Evolutionary conservation across 2,329 filamentous ascomycete species (phyloP).

Genomic region (Tolypocladium nubicola): DNA sequence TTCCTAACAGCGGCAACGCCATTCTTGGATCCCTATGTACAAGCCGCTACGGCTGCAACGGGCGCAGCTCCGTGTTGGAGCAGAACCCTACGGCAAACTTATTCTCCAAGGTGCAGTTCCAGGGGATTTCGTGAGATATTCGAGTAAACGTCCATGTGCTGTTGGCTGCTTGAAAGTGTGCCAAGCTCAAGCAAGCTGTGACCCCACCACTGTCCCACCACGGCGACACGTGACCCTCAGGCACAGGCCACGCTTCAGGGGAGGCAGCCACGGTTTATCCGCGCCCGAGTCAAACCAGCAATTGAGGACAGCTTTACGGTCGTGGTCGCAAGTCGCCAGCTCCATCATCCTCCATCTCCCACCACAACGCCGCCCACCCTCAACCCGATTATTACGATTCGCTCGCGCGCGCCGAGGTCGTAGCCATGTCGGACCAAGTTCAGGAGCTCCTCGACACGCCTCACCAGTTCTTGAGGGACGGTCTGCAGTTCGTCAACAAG

Average conservation of each 20-base stretch:
- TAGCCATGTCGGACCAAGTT: conserved; percentile 54
- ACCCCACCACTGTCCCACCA: too few species aligned
- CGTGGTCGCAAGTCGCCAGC: not conserved
- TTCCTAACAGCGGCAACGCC: not conserved
- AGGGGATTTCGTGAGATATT: too few species aligned
- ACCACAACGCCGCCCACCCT: not conserved
- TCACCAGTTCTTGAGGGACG: conserved; percentile 52
- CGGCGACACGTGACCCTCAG: not conserved
- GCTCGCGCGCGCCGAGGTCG: not conserved
- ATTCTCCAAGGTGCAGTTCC: too few species aligned
- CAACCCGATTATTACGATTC: not conserved
- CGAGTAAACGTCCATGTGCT: too few species aligned
- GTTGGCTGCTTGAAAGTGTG: too few species aligned
- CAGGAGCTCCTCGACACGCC: conserved; percentile 62
- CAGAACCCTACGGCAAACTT: not conserved
- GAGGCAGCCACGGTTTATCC: not conserved
- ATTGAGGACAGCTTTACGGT: not conserved
- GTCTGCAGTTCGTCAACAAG: conserved; percentile 50
- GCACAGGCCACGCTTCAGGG: not conserved
- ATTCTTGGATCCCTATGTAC: not conserved
- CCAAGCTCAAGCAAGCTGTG: too few species aligned
- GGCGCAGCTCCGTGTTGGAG: not conserved
- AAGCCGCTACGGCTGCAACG: not conserved
- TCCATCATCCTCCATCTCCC: not conserved
- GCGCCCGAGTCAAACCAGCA: not conserved